Conservation (phyloP, 805 yeast species). For the Teunomyces aglyptinius region DNA sequence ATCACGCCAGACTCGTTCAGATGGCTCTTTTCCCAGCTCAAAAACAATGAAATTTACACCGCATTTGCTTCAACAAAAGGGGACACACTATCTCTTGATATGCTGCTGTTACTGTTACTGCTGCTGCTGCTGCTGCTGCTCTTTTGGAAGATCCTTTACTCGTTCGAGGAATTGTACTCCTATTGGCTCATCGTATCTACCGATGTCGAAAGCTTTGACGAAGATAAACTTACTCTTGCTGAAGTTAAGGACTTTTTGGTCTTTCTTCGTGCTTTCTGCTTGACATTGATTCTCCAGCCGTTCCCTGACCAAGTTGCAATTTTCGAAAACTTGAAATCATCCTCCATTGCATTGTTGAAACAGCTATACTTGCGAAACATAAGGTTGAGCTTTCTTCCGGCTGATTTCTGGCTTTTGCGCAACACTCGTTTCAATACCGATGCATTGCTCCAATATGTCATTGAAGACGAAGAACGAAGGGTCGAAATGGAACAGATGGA, state of each 20-base stretch:
- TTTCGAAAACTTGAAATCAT: slow-evolving; percentile 18
- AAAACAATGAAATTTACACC: slow-evolving; percentile 15
- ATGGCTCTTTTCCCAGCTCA: slow-evolving; percentile 29
- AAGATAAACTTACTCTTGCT: slow-evolving; percentile 37
- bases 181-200: slow-evolving; percentile 66
- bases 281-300: slow-evolving; percentile 44
- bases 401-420: slow-evolving; percentile 52
- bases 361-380: slow-evolving; percentile 67
- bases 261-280: slow-evolving; percentile 51
- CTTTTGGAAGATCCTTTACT: slow-evolving; percentile 40
- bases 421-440: slow-evolving; percentile 30
- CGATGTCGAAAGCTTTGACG: slow-evolving; percentile 56
- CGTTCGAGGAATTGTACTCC: slow-evolving; percentile 62
- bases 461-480: slow-evolving; percentile 42
- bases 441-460: slow-evolving; percentile 35
- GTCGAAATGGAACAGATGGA: slow-evolving; percentile 14
- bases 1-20: slow-evolving; percentile 39
- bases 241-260: slow-evolving; percentile 41
- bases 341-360: slow-evolving; percentile 53
- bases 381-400: slow-evolving; percentile 52
- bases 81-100: too few relatives aligned
- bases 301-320: not conserved
- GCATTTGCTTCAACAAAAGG: slow-evolving; percentile 7
- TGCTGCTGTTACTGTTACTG: too few relatives aligned
- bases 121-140: not conserved